Conservation (phyloP, 495 filamentous ascomycete species). For the Penicillium nucicola region DNA sequence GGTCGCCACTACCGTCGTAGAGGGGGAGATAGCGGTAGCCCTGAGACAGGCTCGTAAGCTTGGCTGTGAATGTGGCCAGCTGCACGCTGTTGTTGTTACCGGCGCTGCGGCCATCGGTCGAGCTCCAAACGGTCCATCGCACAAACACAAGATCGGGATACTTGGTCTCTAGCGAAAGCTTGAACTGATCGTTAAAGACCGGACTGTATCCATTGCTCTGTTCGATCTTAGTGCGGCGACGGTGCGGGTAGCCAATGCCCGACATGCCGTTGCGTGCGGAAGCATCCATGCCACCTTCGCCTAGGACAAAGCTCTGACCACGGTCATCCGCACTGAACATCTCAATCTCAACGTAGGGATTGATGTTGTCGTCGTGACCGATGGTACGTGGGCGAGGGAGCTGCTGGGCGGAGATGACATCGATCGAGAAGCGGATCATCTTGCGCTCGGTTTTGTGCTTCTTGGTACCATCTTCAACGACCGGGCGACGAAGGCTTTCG, state of each 20-base stretch:
- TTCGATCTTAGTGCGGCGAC: conserved; percentile 72
- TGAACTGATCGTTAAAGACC: conserved; percentile 71
- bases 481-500: conserved; percentile 66
- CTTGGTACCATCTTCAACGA: conserved; percentile 38
- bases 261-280: conserved; percentile 67
- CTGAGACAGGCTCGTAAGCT: conserved; percentile 82
- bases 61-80: conserved; percentile 86
- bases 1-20: conserved; percentile 82
- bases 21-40: conserved; percentile 97
- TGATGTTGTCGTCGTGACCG: conserved; percentile 67
- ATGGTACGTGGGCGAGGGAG: conserved; percentile 77
- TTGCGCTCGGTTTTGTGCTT: conserved; percentile 57
- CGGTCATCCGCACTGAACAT: conserved; percentile 93
- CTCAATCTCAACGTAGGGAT: conserved; percentile 93
- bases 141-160: conserved; percentile 93
- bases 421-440: conserved; percentile 75
- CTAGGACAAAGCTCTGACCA: conserved; percentile 56
- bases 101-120: conserved; percentile 61
- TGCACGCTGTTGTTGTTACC: conserved; percentile 61
- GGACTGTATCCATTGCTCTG: conserved; percentile 91
- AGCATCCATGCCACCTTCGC: conserved; percentile 67
- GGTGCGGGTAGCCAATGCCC: conserved; percentile 72
- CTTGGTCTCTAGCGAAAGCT: conserved; percentile 78
- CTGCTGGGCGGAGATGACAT: conserved; percentile 91
- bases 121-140: conserved; percentile 86